Conservation (phyloP, 2,329 filamentous ascomycete genomes). For the Aspergillus fijiensis region DNA sequence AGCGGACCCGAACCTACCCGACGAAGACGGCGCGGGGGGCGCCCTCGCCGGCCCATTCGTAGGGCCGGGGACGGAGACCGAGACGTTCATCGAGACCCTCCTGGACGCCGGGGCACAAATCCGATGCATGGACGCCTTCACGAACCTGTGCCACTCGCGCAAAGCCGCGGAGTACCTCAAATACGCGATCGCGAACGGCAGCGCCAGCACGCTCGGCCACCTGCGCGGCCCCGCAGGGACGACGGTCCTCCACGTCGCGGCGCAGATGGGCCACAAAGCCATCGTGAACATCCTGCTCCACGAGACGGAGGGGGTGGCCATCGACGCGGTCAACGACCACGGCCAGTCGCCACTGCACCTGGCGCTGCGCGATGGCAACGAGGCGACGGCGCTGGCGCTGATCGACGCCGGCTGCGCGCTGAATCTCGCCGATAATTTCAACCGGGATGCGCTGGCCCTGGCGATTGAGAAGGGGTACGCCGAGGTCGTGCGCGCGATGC, state of each 20-base stretch:
- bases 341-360: not conserved
- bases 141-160: not conserved
- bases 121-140: not conserved
- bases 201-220: not conserved
- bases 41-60: not conserved
- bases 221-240: not conserved
- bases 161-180: not conserved
- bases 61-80: not conserved
- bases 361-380: not conserved
- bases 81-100: not conserved
- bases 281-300: not conserved
- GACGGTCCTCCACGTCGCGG: not conserved
- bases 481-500: not conserved
- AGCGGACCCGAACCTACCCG: not conserved
- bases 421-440: not conserved
- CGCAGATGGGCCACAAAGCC: not conserved
- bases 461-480: not conserved
- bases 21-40: not conserved
- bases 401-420: not conserved
- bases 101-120: not conserved
- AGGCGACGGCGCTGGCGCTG: not conserved
- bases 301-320: not conserved
- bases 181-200: not conserved
- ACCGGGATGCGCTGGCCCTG: not conserved
- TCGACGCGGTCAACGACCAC: not conserved